Percentiles rank a stretch among this genome's conserved stretches.
phyloP scores from a whole-genome alignment of 305 asterid species.

The Caryopteris hybrid region DNA sequence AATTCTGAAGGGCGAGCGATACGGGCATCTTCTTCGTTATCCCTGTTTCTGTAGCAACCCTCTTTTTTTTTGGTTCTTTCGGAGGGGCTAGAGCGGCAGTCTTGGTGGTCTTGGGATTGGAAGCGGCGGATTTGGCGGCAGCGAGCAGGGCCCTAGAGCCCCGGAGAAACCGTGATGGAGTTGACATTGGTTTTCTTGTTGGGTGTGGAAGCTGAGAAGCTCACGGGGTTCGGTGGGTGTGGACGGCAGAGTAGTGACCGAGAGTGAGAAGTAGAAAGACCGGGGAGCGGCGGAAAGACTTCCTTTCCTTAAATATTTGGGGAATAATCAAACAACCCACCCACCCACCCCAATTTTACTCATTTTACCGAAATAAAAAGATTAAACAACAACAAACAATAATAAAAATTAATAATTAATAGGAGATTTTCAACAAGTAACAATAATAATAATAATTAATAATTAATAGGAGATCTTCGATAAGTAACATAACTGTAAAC shows the following conservation, averaged over 20 bases:
- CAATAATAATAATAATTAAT: too few relatives aligned
- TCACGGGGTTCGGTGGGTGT: constrained; percentile 3
- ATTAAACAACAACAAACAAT: too few relatives aligned
- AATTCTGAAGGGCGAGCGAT: constrained; percentile 38
- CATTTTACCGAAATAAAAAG: too few relatives aligned
- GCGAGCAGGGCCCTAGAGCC: constrained; percentile 33
- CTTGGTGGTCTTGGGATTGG: constrained; percentile 20
- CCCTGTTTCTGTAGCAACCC: constrained; percentile 20
- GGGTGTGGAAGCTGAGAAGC: constrained; percentile 5
- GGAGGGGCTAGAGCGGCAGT: constrained; percentile 23
- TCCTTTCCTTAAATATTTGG: neutral
- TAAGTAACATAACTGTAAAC: too few relatives aligned
- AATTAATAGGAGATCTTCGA: too few relatives aligned
- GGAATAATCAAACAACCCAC: too few relatives aligned
- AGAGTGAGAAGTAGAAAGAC: neutral
- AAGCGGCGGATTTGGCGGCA: constrained; percentile 26
- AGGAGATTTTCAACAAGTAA: too few relatives aligned
- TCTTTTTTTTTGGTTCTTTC: constrained; percentile 21
- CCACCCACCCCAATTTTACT: too few relatives aligned
- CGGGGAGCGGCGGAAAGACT: neutral
- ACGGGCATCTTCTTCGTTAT: constrained; percentile 34
- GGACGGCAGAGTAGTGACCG: neutral
- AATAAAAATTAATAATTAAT: too few relatives aligned
- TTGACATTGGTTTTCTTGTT: constrained; percentile 22
- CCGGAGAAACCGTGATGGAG: constrained; percentile 33